Conservation (phyloP, 176 grass and related monocot species). For the Juncus effusus region DNA sequence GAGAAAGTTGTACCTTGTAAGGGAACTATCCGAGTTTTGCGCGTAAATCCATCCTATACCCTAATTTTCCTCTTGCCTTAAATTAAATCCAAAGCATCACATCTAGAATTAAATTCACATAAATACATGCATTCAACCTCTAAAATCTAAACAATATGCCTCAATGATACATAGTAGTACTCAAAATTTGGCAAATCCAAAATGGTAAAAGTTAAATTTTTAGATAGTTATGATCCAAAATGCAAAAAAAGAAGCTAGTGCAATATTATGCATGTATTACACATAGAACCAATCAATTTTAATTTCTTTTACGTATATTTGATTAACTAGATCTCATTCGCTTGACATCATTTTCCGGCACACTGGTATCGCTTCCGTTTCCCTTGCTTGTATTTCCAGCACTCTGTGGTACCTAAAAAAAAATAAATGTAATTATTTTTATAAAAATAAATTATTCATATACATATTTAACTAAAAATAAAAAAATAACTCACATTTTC, state of each 20-base stretch:
- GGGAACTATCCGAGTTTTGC: background rate
- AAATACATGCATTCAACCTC: background rate
- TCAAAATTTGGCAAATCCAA: background rate
- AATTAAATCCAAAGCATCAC: background rate
- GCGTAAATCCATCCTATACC: background rate
- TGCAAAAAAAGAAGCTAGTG: too few species aligned
- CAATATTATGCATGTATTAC: background rate
- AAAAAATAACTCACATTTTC: slow-evolving; percentile 61
- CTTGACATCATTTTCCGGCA: slow-evolving; percentile 86
- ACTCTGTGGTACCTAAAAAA: slow-evolving; percentile 43
- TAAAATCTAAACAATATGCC: slow-evolving; percentile 9
- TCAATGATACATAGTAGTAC: slow-evolving; percentile 5
- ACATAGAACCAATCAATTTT: background rate
- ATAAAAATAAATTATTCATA: slow-evolving; percentile 12
- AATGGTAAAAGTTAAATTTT: background rate
- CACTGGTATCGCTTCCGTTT: slow-evolving; percentile 63
- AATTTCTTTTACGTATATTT: too few species aligned
- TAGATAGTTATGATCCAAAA: background rate
- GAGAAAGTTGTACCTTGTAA: slow-evolving; percentile 14
- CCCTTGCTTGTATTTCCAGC: slow-evolving; percentile 30
- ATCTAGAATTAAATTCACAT: slow-evolving; percentile 10
- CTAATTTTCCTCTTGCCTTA: background rate
- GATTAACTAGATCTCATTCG: slow-evolving; percentile 54
- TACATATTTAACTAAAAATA: too few species aligned
- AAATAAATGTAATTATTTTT: slow-evolving; percentile 2